phyloP scores from a whole-genome alignment of 2,329 filamentous ascomycete genomes.

The Pseudocercospora fijiensis region DNA sequence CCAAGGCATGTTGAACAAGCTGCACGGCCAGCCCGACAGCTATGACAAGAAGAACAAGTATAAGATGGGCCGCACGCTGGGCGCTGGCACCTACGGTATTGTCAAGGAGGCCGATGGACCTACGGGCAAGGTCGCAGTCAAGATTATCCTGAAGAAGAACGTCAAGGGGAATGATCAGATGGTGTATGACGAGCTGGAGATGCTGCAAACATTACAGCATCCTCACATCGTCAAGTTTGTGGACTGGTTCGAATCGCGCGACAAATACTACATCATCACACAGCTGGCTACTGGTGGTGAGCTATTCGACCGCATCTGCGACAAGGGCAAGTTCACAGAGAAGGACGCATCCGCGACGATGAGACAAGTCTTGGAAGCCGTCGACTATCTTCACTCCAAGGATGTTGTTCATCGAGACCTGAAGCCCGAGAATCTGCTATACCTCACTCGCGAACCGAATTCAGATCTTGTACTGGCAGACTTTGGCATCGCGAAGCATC shows the following conservation, averaged over 20 bases:
- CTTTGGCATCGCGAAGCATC: conserved; percentile 98
- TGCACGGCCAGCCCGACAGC: conserved; percentile 93
- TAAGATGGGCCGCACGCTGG: conserved; percentile 86
- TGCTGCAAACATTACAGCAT: conserved; percentile 88
- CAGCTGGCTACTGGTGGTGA: conserved; percentile 94
- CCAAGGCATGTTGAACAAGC: conserved; percentile 78
- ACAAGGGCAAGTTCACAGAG: conserved; percentile 96
- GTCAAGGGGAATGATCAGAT: conserved; percentile 97
- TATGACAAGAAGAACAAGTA: conserved; percentile 99
- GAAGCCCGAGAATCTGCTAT: conserved; percentile 96
- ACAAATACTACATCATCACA: conserved; percentile 99
- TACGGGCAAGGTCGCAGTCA: conserved; percentile 85
- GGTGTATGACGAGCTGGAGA: conserved; percentile 95
- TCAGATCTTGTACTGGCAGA: conserved; percentile 92
- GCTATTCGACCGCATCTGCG: conserved; percentile 96
- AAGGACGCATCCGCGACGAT: conserved; percentile 97
- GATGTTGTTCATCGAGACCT: conserved; percentile 97
- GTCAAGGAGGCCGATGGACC: conserved; percentile 90
- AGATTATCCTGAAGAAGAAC: conserved; percentile 99
- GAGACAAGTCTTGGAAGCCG: conserved; percentile 85
- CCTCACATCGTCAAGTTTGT: conserved; percentile 96
- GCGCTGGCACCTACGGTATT: conserved; percentile 96
- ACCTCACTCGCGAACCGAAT: conserved; percentile 72
- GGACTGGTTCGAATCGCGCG: conserved; percentile 98
- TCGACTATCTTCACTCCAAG: conserved; percentile 90